Evolutionary conservation across 2,329 filamentous ascomycete genomes (phyloP).

Genomic region (Bipolaris victoriae): DNA sequence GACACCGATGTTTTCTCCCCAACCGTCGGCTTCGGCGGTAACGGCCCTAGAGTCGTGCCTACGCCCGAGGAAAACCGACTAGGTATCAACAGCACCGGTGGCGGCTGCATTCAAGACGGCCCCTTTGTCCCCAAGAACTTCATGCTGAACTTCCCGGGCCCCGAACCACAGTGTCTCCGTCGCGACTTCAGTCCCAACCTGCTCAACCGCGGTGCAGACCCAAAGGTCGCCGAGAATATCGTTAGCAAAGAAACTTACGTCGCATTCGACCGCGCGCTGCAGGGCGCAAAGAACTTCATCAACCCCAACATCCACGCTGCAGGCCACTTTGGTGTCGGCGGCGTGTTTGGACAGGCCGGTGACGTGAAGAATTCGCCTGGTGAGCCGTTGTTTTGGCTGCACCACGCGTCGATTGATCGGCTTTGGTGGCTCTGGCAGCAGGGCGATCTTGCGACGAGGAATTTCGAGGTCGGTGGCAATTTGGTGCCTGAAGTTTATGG

Average conservation of each 20-base stretch:
- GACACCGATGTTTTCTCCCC: constrained; percentile 29
- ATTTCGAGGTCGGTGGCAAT: constrained; percentile 47
- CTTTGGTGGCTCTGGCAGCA: constrained; percentile 42
- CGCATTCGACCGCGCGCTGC: constrained; percentile 35
- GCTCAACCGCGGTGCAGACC: constrained; percentile 31
- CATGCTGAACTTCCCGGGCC: constrained; percentile 30
- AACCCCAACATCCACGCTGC: constrained; percentile 43
- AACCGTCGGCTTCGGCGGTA: constrained; percentile 43
- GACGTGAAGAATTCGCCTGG: constrained; percentile 46
- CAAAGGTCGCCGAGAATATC: constrained; percentile 28
- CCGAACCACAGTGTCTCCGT: constrained; percentile 33
- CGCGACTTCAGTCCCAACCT: constrained; percentile 42
- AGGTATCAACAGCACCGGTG: constrained; percentile 38
- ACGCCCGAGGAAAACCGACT: constrained; percentile 33
- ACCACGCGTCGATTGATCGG: constrained; percentile 48
- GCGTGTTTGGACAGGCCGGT: constrained; percentile 40
- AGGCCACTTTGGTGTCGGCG: constrained; percentile 48
- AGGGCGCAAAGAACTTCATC: constrained; percentile 34
- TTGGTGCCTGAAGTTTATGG: constrained; percentile 34
- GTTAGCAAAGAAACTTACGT: constrained; percentile 34
- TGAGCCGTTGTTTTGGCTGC: constrained; percentile 48
- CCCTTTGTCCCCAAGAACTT: constrained; percentile 37
- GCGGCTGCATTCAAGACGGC: constrained; percentile 43
- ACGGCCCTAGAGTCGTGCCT: constrained; percentile 37
- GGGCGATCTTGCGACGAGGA: constrained; percentile 36